Evolutionary conservation across 192 early-diverging fungal species (phyloP), one percentile per base, ranked within the genome.

Genomic region (Coemansia furcata): DNA sequence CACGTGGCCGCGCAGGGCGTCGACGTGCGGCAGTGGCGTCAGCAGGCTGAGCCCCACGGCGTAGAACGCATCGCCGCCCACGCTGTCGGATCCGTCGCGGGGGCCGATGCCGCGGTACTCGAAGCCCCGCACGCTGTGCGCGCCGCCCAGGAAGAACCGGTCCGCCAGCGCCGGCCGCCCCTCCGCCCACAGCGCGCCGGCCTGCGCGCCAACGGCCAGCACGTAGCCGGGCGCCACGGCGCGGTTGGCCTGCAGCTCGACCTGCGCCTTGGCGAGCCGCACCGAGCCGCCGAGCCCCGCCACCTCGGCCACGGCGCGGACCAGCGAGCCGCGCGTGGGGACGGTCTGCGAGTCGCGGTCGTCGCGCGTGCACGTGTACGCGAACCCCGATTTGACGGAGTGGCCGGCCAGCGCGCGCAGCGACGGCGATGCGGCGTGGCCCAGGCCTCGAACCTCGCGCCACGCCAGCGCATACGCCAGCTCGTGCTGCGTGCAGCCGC

Each of bases 11-110:
- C 87, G 88, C 29, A 99, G 77, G 5, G 90, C 87, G 21, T 88
- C 73, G 10, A 63, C 72, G 40, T 71, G 60, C 5, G 95, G 88
- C 19, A 62, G 47, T 6, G 97, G 95, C 0, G 93, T 89, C 50
- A 94, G 87, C 43, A 93, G 75, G 65, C 92, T 93, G 10, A 94
- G 32, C 0, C 94, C 94, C 0, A 86, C 87, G 6, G 92, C 85
- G 72, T 89, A 87, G 72, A 92, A 97, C 37, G 86, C 73, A 64
- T 97, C 92, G n/a, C 94, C 97, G 43, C 97, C 97, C 7, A 98
- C 69, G 6, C 89, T 85, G 76, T 99, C 95, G 50, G 60, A 76
- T 74, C 84, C 66, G 60, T 96, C 94, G 64, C 87, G 87, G 6
- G 95, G 94, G 23, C 95, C 97, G 39, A 98, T 81, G 3, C 97